These are phyloP conservation scores for Ophiostoma tasmaniense DNA, from an alignment of 2,329 filamentous ascomycete species.

Conservation along the genomic window DNA sequence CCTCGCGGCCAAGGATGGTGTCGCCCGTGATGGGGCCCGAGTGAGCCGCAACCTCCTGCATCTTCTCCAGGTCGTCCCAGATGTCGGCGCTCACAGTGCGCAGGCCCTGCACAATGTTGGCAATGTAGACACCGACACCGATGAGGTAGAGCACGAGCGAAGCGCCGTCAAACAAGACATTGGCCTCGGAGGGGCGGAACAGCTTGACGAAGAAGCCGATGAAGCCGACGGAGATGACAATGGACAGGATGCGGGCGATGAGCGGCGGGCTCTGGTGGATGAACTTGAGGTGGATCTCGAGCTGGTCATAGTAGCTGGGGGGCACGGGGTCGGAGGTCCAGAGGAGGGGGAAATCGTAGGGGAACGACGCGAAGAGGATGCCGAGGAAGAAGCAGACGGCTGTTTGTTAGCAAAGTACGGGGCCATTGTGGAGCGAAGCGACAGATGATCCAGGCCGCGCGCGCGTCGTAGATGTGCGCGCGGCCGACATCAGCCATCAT, in stretches of 20 bases:
- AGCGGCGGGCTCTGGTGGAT: slow-evolving; percentile 85
- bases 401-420: slow-evolving; percentile 29
- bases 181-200: slow-evolving; percentile 86
- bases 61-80: slow-evolving; percentile 37
- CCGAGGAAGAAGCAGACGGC: slow-evolving; percentile 96
- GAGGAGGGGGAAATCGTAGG: slow-evolving; percentile 88
- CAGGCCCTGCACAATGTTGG: slow-evolving; percentile 94
- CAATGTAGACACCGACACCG: slow-evolving; percentile 84
- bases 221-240: slow-evolving; percentile 80
- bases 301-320: slow-evolving; percentile 66
- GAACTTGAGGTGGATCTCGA: slow-evolving; percentile 85
- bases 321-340: slow-evolving; percentile 62
- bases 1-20: slow-evolving; percentile 69
- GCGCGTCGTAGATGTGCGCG: not conserved
- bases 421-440: not conserved
- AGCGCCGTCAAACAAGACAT: slow-evolving; percentile 87
- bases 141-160: slow-evolving; percentile 76
- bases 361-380: slow-evolving; percentile 91
- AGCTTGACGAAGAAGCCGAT: slow-evolving; percentile 88
- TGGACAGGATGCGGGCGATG: slow-evolving; percentile 87
- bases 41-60: slow-evolving; percentile 32
- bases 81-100: slow-evolving; percentile 68
- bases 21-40: slow-evolving; percentile 45
- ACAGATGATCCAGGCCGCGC: not conserved
- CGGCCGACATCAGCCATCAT: not conserved